phyloP scores from a whole-genome alignment of 345 rosid species.

The Brassica incana region DNA sequence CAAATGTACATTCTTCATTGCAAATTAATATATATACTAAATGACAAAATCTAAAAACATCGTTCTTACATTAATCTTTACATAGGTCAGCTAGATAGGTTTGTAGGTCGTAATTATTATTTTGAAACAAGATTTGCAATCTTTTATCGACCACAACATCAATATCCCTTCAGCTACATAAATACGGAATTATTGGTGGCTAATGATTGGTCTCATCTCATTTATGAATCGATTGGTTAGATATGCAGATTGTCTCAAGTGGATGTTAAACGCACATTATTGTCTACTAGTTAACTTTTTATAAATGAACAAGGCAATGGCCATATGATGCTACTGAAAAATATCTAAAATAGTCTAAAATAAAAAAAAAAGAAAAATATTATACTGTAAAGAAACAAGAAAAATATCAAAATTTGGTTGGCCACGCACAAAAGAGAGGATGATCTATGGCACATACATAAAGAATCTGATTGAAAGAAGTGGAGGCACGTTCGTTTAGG shows the following conservation, averaged over 20 bases:
- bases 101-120: not conserved
- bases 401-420: conserved; percentile 14
- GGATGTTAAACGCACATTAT: not conserved
- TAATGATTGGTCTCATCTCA: not conserved
- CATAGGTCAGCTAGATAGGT: not conserved
- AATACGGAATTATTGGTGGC: not conserved
- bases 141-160: not conserved
- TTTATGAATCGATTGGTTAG: not conserved
- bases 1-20: not conserved
- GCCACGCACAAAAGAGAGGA: conserved; percentile 30
- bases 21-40: not conserved
- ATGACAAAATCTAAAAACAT: not conserved
- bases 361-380: conserved; percentile 2
- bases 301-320: not conserved
- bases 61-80: not conserved
- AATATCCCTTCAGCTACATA: not conserved
- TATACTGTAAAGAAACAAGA: conserved; percentile 11
- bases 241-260: conserved; percentile 1
- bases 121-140: not conserved
- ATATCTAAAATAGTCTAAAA: conserved; percentile 22
- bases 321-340: not conserved
- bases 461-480: conserved; percentile 28
- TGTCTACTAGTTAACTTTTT: not conserved
- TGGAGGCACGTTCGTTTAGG: conserved; percentile 4
- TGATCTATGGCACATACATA: conserved; percentile 5